A percentile compares a stretch with the other conserved stretches of the same genome.
Conservation (phyloP, 495 filamentous ascomycete genomes). For the Penicillium atrosanguineum region DNA sequence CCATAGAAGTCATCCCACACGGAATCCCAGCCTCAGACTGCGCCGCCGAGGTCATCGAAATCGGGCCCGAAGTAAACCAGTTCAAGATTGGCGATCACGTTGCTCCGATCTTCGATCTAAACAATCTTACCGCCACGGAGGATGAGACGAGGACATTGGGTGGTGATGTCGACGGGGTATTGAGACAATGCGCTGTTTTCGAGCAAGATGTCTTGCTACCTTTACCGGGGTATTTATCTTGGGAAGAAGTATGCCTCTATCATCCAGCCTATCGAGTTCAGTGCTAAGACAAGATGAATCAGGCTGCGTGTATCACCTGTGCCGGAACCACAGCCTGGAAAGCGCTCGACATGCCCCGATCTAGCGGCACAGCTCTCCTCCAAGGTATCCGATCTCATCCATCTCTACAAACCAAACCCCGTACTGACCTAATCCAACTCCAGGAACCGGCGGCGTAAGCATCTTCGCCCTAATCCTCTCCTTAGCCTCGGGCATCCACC, state of each 20-base stretch:
- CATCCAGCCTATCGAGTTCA: not conserved
- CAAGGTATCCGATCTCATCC: not conserved
- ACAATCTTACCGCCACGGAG: not conserved
- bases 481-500: not conserved
- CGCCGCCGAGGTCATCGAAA: not conserved
- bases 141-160: not conserved
- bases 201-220: not conserved
- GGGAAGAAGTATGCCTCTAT: not conserved
- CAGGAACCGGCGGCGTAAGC: conserved; percentile 3
- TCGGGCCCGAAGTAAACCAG: not conserved
- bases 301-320: not conserved
- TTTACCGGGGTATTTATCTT: not conserved
- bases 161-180: conserved; percentile 1
- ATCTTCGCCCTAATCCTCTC: not conserved
- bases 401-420: too few relatives aligned
- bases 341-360: not conserved
- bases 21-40: not conserved
- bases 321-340: not conserved
- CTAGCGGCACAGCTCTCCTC: not conserved
- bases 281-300: not conserved
- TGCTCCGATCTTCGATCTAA: conserved; percentile 1
- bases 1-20: not conserved
- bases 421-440: not conserved
- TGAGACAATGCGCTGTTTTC: not conserved
- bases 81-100: conserved; percentile 4